Evolutionary conservation across 2,329 filamentous ascomycete species (phyloP), one percentile per base, ranked within the genome.

Genomic region (Trichoderma koningiopsis): DNA sequence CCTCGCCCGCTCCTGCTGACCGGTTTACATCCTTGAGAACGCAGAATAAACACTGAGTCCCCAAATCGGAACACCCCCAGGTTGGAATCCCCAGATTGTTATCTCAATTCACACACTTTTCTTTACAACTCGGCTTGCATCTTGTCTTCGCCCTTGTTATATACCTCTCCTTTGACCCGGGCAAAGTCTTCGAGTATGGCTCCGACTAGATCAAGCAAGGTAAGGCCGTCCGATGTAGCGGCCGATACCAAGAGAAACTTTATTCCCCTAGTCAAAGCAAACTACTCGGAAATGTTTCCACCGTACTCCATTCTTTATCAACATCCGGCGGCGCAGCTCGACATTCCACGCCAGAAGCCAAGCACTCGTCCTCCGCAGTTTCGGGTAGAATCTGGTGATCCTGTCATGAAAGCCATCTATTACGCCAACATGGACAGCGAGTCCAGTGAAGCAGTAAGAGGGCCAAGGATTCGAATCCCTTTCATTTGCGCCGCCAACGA

Each of bases 401-500:
- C 89, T 1, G 86, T 89, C 35, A 84, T 87, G 76, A 82, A 84
- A 52, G 87, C 90, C 27, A 79, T 92, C 40, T 82, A 85, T 69
- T 91, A 89, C 85, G 77, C 78, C 14, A 72, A 72, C 29, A 72
- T 76, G 55, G 83, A 85, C 59, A 81, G 78, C 33, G 78, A 80
- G 60, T 74, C 75, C 13, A 80, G 77, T 58, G 73, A 80, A 65
- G 76, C 75, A 11, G 72, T 70, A 22, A 78, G 78, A 29, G 78
- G 77, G 4, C 69, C 74, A 37, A 74, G 79, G 61, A 74, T 81
- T 47, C 78, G 81, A 3, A 85, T 92, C 68, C 88, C 90, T 0
- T 89, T 92, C 70, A 87, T 93, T 71, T 92, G 91, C 73, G 87
- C 89, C 68, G 92, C 92, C 59, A 92, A 94, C 79, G 91, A 94